phyloP scores from a whole-genome alignment of 305 asterid genomes.

The Fraxinus latifolia region DNA sequence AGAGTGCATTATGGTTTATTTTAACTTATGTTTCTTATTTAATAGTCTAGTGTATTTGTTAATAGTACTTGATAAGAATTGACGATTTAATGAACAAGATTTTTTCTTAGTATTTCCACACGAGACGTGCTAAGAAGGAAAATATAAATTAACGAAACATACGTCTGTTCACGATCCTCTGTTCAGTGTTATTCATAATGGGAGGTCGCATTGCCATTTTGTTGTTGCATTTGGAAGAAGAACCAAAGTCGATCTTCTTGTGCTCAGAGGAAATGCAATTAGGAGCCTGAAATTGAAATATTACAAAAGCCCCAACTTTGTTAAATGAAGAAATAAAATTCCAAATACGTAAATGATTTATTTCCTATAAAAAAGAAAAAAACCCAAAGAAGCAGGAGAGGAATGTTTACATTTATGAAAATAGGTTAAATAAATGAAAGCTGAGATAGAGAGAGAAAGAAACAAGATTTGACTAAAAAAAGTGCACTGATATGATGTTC shows the following conservation, averaged over 20 bases:
- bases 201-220: constrained; percentile 44
- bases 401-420: background rate
- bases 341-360: background rate
- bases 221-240: constrained; percentile 62
- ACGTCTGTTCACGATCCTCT: constrained; percentile 60
- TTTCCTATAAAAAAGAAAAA: background rate
- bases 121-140: background rate
- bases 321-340: background rate
- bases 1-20: background rate
- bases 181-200: constrained; percentile 35
- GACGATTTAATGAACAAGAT: background rate
- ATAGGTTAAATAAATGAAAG: background rate
- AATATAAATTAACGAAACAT: constrained; percentile 1
- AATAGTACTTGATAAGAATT: background rate
- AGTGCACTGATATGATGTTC: constrained; percentile 28
- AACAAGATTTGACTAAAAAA: constrained; percentile 19
- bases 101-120: background rate
- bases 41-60: background rate
- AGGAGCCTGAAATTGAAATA: constrained; percentile 38
- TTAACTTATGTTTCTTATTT: no score
- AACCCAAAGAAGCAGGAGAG: background rate
- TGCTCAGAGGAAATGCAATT: constrained; percentile 36
- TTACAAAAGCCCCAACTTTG: background rate
- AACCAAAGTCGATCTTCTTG: constrained; percentile 55
- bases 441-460: background rate